Evolutionary conservation across 2,329 filamentous ascomycete genomes (phyloP).

Genomic region (Trichoderma brevicompactum): DNA sequence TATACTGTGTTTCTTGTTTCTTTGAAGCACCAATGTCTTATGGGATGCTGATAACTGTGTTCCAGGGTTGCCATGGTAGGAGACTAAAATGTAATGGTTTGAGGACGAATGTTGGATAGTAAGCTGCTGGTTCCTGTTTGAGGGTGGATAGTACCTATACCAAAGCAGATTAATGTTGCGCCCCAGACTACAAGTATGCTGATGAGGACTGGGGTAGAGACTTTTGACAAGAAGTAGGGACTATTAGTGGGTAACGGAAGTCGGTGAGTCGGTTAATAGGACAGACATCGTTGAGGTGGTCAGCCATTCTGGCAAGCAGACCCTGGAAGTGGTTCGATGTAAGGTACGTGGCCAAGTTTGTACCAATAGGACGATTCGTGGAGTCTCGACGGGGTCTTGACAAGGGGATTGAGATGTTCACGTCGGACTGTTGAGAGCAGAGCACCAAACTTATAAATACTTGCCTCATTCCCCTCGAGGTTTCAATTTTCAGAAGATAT

Average conservation of each 20-base stretch:
- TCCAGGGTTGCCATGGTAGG: no score
- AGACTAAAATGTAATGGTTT: no score
- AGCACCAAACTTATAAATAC: constrained; percentile 11
- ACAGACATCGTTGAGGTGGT: not conserved
- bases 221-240: not conserved
- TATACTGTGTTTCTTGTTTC: no score
- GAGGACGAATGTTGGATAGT: no score
- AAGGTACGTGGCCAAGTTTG: not conserved
- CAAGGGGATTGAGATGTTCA: not conserved
- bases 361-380: not conserved
- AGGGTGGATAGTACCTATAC: not conserved
- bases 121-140: not conserved
- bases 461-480: not conserved
- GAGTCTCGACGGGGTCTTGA: not conserved
- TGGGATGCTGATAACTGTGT: not conserved
- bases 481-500: not conserved
- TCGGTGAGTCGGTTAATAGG: not conserved
- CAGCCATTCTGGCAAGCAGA: not conserved
- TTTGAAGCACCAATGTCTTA: not conserved
- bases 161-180: not conserved
- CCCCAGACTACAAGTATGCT: not conserved
- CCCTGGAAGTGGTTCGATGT: not conserved
- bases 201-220: not conserved
- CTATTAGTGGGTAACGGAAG: not conserved
- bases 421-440: no score